Evolutionary conservation across 2,329 filamentous ascomycete genomes (phyloP), one percentile per base, ranked within the genome.

Genomic region (Podosphaera fusca): DNA sequence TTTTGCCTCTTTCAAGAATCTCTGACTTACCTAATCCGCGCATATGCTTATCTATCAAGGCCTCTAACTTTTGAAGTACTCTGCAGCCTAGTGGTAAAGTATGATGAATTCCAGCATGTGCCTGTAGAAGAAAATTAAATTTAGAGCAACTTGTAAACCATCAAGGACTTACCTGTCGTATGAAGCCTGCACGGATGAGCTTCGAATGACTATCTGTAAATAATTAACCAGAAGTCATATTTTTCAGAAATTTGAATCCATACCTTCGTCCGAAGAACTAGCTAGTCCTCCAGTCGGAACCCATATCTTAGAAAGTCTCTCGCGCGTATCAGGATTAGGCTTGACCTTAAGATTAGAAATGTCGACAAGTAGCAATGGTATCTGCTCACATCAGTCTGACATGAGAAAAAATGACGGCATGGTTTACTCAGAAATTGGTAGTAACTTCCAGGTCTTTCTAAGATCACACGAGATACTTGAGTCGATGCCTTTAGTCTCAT

Each of bases 101-200:
- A 65, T 98, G 92, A 64, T 95, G 98, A 40, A 96, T 80, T 34
- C 92, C 92, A 6, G 89, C 80, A 67, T 95, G 85, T 29, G 87
- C 82, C 80, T 88, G 62, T 60, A 56, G 34, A 40, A 58, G 47
- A 10, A 36, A 9, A 35, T 58, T 31, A 59, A 35, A 33, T 21
- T 31, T 46, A 36, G 59, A 31, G n/a, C 31, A 35, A n/a, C 29
- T 42, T 36, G 33, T 36, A 52, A 36, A 45, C 36, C 29, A 55
- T 30, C 9, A 31, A 56, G n/a, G 31, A 67, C 70, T 64, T 61
- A 84, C 82, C 73, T 87, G 83, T 59, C 84, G 80, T 51, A 89
- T 68, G 64, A 84, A 89, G 0, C 85, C 85, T 55, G 81, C 84
- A 57, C 81, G 76, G 46, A 86, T 69, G 58, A 89, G 74, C 62